Percentiles rank a stretch among this genome's conserved stretches.
Conservation (phyloP, 768 basidiomycete genomes). For the Leccinum obscurum region DNA sequence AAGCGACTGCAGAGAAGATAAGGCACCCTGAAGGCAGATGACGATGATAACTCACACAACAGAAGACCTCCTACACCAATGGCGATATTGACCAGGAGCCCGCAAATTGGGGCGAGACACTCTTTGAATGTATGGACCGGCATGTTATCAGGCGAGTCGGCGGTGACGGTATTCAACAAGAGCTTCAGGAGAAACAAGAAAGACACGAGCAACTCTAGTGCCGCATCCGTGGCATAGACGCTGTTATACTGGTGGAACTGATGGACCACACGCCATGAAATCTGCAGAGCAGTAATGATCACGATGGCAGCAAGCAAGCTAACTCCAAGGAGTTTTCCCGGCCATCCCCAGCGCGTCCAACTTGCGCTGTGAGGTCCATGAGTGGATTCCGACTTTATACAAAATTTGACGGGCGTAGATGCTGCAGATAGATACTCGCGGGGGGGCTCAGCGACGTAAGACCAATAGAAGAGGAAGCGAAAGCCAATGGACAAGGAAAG, state of each 20-base stretch:
- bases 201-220: slow-evolving; percentile 58
- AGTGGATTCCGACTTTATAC: slow-evolving; percentile 15
- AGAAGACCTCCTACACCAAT: slow-evolving; percentile 58
- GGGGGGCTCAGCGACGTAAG: slow-evolving; percentile 60
- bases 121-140: slow-evolving; percentile 45
- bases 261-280: slow-evolving; percentile 56
- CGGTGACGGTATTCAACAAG: slow-evolving; percentile 52
- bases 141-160: slow-evolving; percentile 36
- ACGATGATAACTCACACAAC: slow-evolving; percentile 47
- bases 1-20: slow-evolving; percentile 46
- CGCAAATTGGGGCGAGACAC: slow-evolving; percentile 51
- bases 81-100: slow-evolving; percentile 51
- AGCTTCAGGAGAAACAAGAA: slow-evolving; percentile 63
- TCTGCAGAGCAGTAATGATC: slow-evolving; percentile 55
- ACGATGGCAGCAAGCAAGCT: slow-evolving; percentile 45
- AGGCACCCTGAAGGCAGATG: slow-evolving; percentile 8
- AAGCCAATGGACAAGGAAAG: slow-evolving; percentile 57
- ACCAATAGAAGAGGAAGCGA: slow-evolving; percentile 70
- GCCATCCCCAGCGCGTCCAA: slow-evolving; percentile 65
- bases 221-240: slow-evolving; percentile 58
- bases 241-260: slow-evolving; percentile 39
- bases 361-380: slow-evolving; percentile 50
- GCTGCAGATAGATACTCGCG: slow-evolving; percentile 33
- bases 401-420: slow-evolving; percentile 16
- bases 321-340: slow-evolving; percentile 56